Evolutionary conservation across 2,329 filamentous ascomycete species (phyloP).

Genomic region (Claviceps sp.): DNA sequence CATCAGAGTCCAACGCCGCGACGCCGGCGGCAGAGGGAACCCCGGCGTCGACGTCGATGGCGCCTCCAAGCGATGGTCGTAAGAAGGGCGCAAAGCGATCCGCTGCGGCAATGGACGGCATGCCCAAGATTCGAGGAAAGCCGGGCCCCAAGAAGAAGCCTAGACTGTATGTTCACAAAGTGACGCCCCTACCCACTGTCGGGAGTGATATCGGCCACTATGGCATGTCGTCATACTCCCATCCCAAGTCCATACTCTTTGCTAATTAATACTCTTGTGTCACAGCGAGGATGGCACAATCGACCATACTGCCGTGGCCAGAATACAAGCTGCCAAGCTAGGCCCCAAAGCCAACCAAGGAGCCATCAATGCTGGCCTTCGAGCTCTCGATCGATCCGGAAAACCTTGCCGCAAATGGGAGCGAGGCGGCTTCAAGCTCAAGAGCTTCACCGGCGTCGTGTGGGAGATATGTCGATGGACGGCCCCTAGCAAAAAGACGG

Average conservation of each 20-base stretch:
- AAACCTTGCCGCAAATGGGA: slow-evolving; percentile 88
- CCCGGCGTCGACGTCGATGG: slow-evolving; percentile 42
- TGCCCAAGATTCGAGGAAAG: slow-evolving; percentile 65
- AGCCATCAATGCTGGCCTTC: slow-evolving; percentile 91
- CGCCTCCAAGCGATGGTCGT: slow-evolving; percentile 43
- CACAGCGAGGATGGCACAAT: slow-evolving; percentile 48
- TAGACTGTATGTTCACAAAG: slow-evolving; percentile 57
- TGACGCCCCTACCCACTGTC: not conserved
- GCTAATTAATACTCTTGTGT: not conserved
- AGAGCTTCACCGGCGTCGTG: slow-evolving; percentile 78
- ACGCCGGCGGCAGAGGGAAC: slow-evolving; percentile 45
- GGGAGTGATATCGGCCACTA: not conserved
- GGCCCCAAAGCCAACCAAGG: slow-evolving; percentile 94
- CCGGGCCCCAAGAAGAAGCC: slow-evolving; percentile 96
- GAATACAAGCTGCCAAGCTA: slow-evolving; percentile 52
- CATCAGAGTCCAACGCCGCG: slow-evolving; percentile 44
- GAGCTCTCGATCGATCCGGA: slow-evolving; percentile 82
- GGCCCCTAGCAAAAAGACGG: slow-evolving; percentile 47
- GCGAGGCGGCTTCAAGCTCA: slow-evolving; percentile 68
- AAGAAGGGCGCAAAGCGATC: slow-evolving; percentile 65
- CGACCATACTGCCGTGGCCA: slow-evolving; percentile 38
- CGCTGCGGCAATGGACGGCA: slow-evolving; percentile 46
- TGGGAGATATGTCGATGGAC: slow-evolving; percentile 81
- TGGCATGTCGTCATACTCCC: not conserved
- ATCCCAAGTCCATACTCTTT: slow-evolving; percentile 15